These are phyloP conservation scores for Pseudozyma tsukubaensis DNA, from an alignment of 1,284 basidiomycete genomes.

Conservation along the genomic window DNA sequence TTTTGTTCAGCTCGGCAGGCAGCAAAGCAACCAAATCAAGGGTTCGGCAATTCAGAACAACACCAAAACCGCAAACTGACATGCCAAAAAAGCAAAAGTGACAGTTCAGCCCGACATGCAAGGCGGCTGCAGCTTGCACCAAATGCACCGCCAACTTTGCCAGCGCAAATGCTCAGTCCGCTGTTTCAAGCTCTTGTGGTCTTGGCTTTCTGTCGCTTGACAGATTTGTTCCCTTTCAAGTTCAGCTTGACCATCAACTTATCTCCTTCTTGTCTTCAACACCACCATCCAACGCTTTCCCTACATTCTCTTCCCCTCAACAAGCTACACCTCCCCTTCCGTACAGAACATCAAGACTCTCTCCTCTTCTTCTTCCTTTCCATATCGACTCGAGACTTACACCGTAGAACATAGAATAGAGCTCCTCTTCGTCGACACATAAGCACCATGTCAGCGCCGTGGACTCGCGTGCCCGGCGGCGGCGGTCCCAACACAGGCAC, in stretches of 20 bases:
- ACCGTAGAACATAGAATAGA: not conserved
- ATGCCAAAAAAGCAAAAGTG: not conserved
- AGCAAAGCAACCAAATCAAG: not conserved
- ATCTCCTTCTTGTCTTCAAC: not conserved
- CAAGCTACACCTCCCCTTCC: not conserved
- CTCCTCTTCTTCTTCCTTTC: not conserved
- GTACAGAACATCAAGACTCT: not conserved
- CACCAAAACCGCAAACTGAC: not conserved
- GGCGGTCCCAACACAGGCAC: slow-evolving; percentile 1
- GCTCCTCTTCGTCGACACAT: not conserved
- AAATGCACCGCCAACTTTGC: slow-evolving; percentile 2
- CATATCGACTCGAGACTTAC: no score
- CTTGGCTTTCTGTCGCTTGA: not conserved
- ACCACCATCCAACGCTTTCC: slow-evolving; percentile 2
- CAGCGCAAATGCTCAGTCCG: slow-evolving; percentile 8
- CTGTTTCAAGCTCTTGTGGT: no score
- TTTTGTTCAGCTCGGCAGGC: not conserved
- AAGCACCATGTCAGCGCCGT: slow-evolving; percentile 41
- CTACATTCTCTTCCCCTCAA: not conserved
- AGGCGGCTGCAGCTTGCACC: slow-evolving; percentile 19
- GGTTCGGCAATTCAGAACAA: slow-evolving; percentile 3
- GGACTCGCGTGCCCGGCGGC: slow-evolving; percentile 42
- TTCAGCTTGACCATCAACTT: not conserved
- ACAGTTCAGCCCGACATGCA: not conserved
- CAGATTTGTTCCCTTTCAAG: not conserved